Percentiles rank a stretch among this genome's conserved stretches.
Evolutionary conservation across 306 rosid genomes (phyloP).

Genomic region (Medicago truncatula): DNA sequence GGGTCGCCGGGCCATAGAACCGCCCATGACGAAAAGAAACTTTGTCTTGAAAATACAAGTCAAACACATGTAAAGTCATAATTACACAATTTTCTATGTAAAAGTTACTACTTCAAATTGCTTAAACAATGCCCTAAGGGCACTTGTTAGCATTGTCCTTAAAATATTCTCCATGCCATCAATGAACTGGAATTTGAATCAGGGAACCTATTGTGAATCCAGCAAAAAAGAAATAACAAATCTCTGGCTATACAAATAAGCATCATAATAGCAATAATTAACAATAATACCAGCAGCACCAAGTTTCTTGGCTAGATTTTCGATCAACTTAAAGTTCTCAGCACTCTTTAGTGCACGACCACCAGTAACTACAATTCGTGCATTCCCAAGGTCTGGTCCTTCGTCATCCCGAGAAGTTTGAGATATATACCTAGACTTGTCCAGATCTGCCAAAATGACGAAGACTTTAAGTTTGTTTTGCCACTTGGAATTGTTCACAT

Average conservation of each 20-base stretch:
- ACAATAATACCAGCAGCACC: slow-evolving; percentile 85
- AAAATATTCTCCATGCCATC: slow-evolving; percentile 16
- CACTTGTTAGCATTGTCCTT: too few species aligned
- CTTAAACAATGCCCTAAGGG: too few species aligned
- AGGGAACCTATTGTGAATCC: slow-evolving; percentile 6
- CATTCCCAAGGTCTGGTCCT: slow-evolving; percentile 93
- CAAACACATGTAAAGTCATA: too few species aligned
- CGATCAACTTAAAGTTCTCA: slow-evolving; percentile 93
- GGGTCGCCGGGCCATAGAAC: too few species aligned
- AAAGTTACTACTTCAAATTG: too few species aligned
- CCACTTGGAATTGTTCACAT: slow-evolving; percentile 29
- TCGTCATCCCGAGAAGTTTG: slow-evolving; percentile 76
- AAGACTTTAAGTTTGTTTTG: slow-evolving; percentile 14
- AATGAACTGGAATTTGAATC: slow-evolving; percentile 30
- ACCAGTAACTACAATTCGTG: slow-evolving; percentile 79
- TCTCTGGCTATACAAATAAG: slow-evolving; percentile 16
- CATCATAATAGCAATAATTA: slow-evolving; percentile 30
- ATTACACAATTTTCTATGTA: too few species aligned
- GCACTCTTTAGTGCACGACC: slow-evolving; percentile 92
- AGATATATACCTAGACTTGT: slow-evolving; percentile 71
- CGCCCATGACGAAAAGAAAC: too few species aligned
- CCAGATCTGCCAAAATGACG: slow-evolving; percentile 55
- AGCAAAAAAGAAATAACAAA: slow-evolving; percentile 11
- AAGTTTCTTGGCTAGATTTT: slow-evolving; percentile 82
- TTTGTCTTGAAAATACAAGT: too few species aligned